These are phyloP conservation scores for Xylaria castorea DNA, from an alignment of 495 filamentous ascomycete species.

Conservation along the genomic window DNA sequence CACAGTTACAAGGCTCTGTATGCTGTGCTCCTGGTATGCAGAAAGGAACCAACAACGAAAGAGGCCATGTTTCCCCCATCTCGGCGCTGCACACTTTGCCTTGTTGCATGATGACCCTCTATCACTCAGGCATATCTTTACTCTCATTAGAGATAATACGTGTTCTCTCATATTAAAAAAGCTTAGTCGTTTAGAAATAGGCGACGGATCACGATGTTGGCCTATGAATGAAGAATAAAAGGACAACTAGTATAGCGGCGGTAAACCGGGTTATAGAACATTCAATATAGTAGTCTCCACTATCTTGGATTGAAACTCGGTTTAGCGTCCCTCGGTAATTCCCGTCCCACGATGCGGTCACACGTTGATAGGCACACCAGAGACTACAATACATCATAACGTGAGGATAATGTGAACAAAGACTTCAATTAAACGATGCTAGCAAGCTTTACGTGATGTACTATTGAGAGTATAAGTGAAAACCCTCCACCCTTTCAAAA, in stretches of 20 bases:
- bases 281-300: neutral
- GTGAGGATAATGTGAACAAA: neutral
- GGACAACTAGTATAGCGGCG: neutral
- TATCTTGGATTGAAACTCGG: neutral
- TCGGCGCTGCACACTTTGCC: neutral
- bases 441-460: neutral
- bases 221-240: neutral
- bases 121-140: neutral
- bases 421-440: neutral
- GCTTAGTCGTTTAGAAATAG: neutral
- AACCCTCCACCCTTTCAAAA: neutral
- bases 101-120: neutral
- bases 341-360: neutral
- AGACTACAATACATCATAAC: neutral
- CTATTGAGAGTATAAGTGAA: neutral
- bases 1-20: neutral
- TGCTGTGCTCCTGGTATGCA: neutral
- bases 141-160: neutral
- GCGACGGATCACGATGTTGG: neutral
- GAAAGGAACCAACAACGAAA: neutral
- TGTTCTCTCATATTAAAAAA: neutral
- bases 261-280: neutral
- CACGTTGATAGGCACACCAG: neutral
- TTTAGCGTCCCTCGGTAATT: constrained; percentile 2
- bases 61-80: neutral